phyloP scores from a whole-genome alignment of 768 basidiomycete genomes.

The Amanita thiersii region DNA sequence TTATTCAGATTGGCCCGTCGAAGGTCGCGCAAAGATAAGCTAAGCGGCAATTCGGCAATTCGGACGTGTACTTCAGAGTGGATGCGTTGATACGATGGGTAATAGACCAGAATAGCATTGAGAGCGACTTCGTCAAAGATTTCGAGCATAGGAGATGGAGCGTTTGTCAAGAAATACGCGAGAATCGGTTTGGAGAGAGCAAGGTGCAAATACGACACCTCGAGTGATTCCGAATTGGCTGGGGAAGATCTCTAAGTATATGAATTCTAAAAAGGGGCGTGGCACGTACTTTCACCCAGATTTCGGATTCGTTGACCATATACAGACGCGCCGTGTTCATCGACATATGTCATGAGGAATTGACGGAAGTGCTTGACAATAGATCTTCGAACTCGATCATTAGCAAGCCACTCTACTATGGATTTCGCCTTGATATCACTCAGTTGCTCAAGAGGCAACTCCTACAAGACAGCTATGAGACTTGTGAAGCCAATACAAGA shows the following conservation, averaged over 20 bases:
- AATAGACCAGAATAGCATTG: slow-evolving; percentile 90
- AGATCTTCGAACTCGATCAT: slow-evolving; percentile 82
- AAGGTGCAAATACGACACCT: slow-evolving; percentile 95
- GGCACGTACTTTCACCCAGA: slow-evolving; percentile 81
- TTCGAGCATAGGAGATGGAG: slow-evolving; percentile 84
- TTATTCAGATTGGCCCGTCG: slow-evolving; percentile 90
- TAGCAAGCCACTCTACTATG: slow-evolving; percentile 96
- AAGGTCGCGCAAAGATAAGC: slow-evolving; percentile 86
- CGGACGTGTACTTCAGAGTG: slow-evolving; percentile 98
- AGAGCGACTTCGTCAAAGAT: slow-evolving; percentile 96
- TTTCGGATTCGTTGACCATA: slow-evolving; percentile 92
- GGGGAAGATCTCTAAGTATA: slow-evolving; percentile 12
- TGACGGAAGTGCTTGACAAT: slow-evolving; percentile 90
- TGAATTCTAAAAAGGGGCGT: slow-evolving; percentile 1
- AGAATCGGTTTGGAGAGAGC: slow-evolving; percentile 89
- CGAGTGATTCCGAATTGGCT: slow-evolving; percentile 97
- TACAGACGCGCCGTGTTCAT: slow-evolving; percentile 85
- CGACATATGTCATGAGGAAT: slow-evolving; percentile 93
- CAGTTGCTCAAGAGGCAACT: slow-evolving; percentile 90
- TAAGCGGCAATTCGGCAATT: slow-evolving; percentile 87
- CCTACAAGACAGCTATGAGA: slow-evolving; percentile 34
- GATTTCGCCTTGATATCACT: slow-evolving; percentile 98
- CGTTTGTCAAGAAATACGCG: slow-evolving; percentile 96
- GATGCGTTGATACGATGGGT: slow-evolving; percentile 93
- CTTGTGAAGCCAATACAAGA: background rate